Evolutionary conservation across 2,329 filamentous ascomycete species (phyloP).

Genomic region (Xylaria sp.): DNA sequence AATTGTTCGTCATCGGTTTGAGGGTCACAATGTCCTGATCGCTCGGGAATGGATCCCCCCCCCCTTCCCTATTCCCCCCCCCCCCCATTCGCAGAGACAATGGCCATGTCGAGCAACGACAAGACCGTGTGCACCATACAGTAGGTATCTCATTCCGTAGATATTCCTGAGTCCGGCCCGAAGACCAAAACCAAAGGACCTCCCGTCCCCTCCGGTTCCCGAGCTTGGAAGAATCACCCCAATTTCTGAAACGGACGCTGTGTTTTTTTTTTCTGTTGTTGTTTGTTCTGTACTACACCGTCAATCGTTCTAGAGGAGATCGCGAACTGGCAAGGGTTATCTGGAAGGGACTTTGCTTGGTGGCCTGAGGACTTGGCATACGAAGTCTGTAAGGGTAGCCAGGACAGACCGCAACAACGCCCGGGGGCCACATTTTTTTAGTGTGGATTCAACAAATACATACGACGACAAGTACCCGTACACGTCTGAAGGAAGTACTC

Average conservation of each 20-base stretch:
- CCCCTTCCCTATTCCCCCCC: neutral
- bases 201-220: neutral
- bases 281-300: neutral
- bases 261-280: neutral
- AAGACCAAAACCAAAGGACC: neutral
- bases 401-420: constrained; percentile 12
- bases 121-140: neutral
- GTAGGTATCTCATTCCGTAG: neutral
- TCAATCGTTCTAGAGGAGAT: neutral
- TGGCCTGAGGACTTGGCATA: constrained; percentile 2
- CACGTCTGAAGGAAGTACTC: neutral
- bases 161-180: neutral
- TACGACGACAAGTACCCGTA: neutral
- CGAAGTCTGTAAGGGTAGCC: neutral
- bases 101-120: neutral
- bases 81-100: neutral
- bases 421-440: constrained; percentile 11
- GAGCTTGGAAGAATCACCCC: neutral
- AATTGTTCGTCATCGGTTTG: constrained; percentile 9
- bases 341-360: neutral
- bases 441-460: neutral
- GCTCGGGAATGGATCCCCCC: neutral
- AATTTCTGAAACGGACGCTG: neutral
- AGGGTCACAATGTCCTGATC: constrained; percentile 6
- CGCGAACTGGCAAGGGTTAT: neutral